phyloP scores from a whole-genome alignment of 106 monocot genomes.

The Amphibolis antarctica region DNA sequence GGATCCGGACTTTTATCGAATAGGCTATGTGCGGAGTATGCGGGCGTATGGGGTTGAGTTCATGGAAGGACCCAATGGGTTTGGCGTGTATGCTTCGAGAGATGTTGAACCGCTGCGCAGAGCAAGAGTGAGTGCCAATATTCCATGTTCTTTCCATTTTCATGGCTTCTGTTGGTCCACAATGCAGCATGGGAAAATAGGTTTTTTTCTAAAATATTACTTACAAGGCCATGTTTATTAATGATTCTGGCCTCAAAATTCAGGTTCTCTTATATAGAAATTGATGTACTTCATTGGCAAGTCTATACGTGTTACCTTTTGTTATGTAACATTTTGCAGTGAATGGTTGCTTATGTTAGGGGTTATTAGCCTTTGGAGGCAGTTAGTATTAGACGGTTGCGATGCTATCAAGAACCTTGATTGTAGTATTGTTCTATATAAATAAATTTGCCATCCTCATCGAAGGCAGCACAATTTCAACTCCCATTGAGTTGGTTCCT shows the following conservation, averaged over 20 bases:
- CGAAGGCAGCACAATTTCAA: no score
- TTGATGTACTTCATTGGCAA: no score
- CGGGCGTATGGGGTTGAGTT: constrained; percentile 84
- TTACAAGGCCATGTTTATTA: neutral
- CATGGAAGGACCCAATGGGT: constrained; percentile 86
- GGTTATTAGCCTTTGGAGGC: no score
- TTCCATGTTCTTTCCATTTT: neutral
- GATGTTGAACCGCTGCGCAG: constrained; percentile 74
- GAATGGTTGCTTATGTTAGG: no score
- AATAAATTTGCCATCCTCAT: no score
- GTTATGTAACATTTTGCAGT: neutral
- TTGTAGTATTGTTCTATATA: no score
- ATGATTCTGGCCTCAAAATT: neutral
- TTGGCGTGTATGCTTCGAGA: constrained; percentile 66
- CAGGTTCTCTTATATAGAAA: no score
- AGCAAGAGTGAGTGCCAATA: constrained; percentile 52
- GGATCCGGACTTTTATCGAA: constrained; percentile 89
- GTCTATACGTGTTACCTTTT: neutral
- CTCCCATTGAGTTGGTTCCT: no score
- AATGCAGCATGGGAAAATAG: neutral
- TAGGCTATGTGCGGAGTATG: constrained; percentile 71
- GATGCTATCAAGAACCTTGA: no score
- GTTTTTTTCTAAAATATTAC: neutral
- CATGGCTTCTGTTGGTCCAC: neutral
- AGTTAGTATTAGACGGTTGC: no score